A percentile compares a stretch with the other conserved stretches of the same genome.
Evolutionary conservation across 495 filamentous ascomycete genomes (phyloP).

Genomic region (Penicillium verhagenii): DNA sequence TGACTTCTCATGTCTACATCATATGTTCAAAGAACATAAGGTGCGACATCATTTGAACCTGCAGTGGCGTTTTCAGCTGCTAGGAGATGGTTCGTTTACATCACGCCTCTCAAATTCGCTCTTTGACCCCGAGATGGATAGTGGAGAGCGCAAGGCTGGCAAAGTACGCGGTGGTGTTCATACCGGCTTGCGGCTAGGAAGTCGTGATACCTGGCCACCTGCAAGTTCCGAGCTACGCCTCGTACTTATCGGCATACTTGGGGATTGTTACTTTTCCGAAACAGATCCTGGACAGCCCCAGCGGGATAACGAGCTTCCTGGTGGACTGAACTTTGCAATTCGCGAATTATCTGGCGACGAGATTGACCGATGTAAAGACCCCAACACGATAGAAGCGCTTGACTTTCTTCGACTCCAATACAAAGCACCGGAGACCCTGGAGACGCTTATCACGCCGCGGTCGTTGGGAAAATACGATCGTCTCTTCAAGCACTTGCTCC

Average conservation of each 20-base stretch:
- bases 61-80: conserved; percentile 76
- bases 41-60: conserved; percentile 74
- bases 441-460: conserved; percentile 65
- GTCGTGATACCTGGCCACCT: conserved; percentile 82
- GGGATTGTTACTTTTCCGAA: conserved; percentile 62
- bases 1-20: conserved; percentile 71
- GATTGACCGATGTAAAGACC: conserved; percentile 74
- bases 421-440: conserved; percentile 70
- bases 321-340: conserved; percentile 81
- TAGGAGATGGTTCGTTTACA: conserved; percentile 81
- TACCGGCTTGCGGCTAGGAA: conserved; percentile 79
- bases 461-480: conserved; percentile 76
- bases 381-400: conserved; percentile 75
- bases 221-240: conserved; percentile 88
- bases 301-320: conserved; percentile 61
- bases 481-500: conserved; percentile 76
- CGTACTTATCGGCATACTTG: conserved; percentile 81
- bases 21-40: conserved; percentile 73
- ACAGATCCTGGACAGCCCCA: conserved; percentile 18
- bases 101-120: conserved; percentile 77
- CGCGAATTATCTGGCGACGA: conserved; percentile 76
- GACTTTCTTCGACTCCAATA: conserved; percentile 91
- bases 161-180: conserved; percentile 64
- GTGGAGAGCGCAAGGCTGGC: conserved; percentile 69
- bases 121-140: conserved; percentile 81